Percentiles rank a stretch among this genome's conserved stretches.
phyloP scores from a whole-genome alignment of 1,139 yeast species.

The Yarrowia galli region DNA sequence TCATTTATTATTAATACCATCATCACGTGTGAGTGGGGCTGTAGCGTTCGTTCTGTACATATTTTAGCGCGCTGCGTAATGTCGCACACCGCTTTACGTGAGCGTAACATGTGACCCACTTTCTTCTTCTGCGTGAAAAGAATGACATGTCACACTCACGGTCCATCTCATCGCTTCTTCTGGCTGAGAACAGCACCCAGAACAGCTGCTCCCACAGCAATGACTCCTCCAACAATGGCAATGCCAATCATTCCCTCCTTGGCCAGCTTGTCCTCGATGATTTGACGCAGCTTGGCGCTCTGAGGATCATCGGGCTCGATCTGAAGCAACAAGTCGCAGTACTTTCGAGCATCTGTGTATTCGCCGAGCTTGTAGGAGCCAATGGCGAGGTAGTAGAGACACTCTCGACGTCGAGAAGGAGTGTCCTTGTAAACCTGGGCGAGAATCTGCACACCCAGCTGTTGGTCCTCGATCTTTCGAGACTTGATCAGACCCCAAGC shows the following conservation, averaged over 20 bases:
- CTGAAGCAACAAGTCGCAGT: slow-evolving; percentile 75
- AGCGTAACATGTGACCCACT: slow-evolving; percentile 17
- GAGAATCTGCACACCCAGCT: slow-evolving; percentile 78
- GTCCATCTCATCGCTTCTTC: slow-evolving; percentile 30
- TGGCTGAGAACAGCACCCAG: slow-evolving; percentile 62
- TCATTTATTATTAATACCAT: too few relatives aligned
- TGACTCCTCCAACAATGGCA: slow-evolving; percentile 82
- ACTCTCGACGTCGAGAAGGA: slow-evolving; percentile 86
- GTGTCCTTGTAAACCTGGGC: slow-evolving; percentile 70
- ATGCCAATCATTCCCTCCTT: slow-evolving; percentile 85
- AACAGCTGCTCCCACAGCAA: slow-evolving; percentile 82
- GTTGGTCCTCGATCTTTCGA: slow-evolving; percentile 64
- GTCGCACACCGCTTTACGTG: background rate
- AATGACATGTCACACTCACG: slow-evolving; percentile 8
- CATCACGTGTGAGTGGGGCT: slow-evolving; percentile 12
- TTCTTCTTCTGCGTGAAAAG: background rate
- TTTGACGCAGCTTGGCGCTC: slow-evolving; percentile 71
- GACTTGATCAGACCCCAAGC: slow-evolving; percentile 96
- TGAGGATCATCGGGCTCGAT: slow-evolving; percentile 88
- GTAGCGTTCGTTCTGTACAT: slow-evolving; percentile 19
- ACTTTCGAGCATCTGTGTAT: slow-evolving; percentile 82
- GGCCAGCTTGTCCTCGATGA: slow-evolving; percentile 85
- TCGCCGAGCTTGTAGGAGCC: slow-evolving; percentile 92
- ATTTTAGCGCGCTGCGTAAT: too few relatives aligned
- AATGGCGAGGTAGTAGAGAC: slow-evolving; percentile 83